phyloP scores from a whole-genome alignment of 495 filamentous ascomycete species.

The Neurospora tetrasperma region DNA sequence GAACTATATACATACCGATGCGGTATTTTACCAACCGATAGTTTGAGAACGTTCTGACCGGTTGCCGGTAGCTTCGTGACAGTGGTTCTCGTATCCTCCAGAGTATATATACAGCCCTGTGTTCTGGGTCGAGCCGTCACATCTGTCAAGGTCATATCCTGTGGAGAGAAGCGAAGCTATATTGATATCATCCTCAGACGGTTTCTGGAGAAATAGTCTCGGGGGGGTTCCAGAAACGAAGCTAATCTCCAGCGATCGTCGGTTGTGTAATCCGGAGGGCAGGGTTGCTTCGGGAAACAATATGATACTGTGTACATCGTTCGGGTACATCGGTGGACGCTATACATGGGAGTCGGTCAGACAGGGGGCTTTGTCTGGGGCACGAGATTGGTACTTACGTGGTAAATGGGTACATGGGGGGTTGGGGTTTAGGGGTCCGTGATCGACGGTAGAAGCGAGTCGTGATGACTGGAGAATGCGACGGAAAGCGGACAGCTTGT shows the following conservation, averaged over 20 bases:
- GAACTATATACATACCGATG: constrained; percentile 5
- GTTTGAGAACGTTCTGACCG: neutral
- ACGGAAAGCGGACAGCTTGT: constrained; percentile 22
- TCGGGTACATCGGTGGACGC: neutral
- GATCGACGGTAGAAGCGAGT: constrained; percentile 20
- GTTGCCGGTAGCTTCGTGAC: neutral
- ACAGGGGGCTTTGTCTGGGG: constrained; percentile 8
- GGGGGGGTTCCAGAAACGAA: constrained; percentile 27
- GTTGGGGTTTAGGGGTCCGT: constrained; percentile 19
- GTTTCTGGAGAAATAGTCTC: constrained; percentile 20
- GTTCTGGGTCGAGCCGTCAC: neutral
- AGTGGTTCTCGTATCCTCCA: neutral
- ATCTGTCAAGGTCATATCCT: neutral
- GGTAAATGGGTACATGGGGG: neutral
- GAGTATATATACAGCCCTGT: neutral
- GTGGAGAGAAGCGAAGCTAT: constrained; percentile 1
- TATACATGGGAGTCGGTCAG: neutral
- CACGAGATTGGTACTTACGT: constrained; percentile 6
- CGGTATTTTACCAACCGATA: neutral
- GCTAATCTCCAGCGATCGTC: constrained; percentile 22
- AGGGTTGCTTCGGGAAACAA: neutral
- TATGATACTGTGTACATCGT: neutral
- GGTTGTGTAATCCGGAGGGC: constrained; percentile 1
- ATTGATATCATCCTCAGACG: constrained; percentile 6
- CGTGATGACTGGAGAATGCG: constrained; percentile 14